These are phyloP conservation scores for Fusarium agapanthi DNA, from an alignment of 2,329 filamentous ascomycete genomes.

Conservation along the genomic window DNA sequence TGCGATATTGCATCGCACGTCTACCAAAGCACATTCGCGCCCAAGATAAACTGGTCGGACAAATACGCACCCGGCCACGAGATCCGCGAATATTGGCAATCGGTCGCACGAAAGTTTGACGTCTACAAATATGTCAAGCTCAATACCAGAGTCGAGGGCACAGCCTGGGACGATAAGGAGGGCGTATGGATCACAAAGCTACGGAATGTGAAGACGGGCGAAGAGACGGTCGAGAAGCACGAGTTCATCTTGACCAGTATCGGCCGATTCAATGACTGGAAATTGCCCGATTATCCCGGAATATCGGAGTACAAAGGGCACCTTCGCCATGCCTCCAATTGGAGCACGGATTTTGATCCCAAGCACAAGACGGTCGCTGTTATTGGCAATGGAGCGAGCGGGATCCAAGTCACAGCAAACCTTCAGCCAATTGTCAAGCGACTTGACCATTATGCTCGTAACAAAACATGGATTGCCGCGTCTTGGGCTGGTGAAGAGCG, in stretches of 20 bases:
- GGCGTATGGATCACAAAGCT: constrained; percentile 64
- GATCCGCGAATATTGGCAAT: constrained; percentile 73
- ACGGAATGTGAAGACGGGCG: constrained; percentile 49
- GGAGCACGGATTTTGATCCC: constrained; percentile 62
- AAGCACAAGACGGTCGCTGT: constrained; percentile 62
- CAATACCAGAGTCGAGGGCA: constrained; percentile 62
- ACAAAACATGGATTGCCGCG: constrained; percentile 73
- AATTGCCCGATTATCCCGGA: constrained; percentile 68
- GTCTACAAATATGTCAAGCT: constrained; percentile 68
- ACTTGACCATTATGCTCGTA: constrained; percentile 72
- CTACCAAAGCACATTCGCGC: constrained; percentile 74
- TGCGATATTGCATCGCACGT: constrained; percentile 76
- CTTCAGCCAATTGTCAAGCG: constrained; percentile 58
- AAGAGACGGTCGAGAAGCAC: constrained; percentile 55
- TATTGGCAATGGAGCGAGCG: constrained; percentile 71
- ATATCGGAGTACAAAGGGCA: constrained; percentile 63
- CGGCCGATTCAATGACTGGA: constrained; percentile 73
- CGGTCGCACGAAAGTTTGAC: constrained; percentile 68
- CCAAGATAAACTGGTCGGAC: constrained; percentile 75
- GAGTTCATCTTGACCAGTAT: constrained; percentile 72
- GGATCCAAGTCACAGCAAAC: constrained; percentile 65
- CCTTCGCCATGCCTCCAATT: constrained; percentile 69
- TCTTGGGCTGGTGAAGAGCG: constrained; percentile 66
- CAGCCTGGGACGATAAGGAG: constrained; percentile 63
- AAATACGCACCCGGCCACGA: constrained; percentile 73